phyloP scores from a whole-genome alignment of 176 grass and related monocot species.

The Zizania latifolia region DNA sequence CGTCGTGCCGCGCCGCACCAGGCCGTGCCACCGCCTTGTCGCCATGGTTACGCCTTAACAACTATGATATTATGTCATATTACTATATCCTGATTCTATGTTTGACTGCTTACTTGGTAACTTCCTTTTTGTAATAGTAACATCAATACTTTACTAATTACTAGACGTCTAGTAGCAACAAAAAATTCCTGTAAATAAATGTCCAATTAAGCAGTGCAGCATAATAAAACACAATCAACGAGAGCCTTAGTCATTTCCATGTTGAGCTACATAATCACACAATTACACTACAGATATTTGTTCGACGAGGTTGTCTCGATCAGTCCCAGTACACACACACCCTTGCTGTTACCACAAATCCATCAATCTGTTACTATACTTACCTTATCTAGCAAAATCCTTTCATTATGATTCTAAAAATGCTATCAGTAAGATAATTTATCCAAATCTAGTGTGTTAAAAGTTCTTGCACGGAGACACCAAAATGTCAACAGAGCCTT shows the following conservation, averaged over 20 bases:
- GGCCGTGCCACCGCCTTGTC: no score
- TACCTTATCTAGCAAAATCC: background rate
- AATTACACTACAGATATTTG: background rate
- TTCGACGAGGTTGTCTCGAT: background rate
- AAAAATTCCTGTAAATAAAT: background rate
- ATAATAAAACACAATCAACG: background rate
- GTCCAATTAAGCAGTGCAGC: background rate
- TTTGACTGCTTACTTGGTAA: background rate
- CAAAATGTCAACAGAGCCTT: background rate
- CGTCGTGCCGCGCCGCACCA: no score
- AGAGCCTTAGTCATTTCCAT: background rate
- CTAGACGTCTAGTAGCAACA: background rate
- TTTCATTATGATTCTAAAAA: background rate
- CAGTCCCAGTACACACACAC: background rate
- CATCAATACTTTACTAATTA: background rate
- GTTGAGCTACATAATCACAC: background rate
- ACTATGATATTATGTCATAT: background rate
- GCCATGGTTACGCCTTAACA: no score
- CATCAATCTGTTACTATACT: no score
- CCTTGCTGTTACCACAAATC: no score
- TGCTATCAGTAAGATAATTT: background rate
- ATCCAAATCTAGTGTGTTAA: background rate
- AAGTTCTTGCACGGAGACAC: background rate
- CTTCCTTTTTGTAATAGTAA: background rate
- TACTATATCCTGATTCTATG: background rate